A percentile compares a stretch with the other conserved stretches of the same genome.
Evolutionary conservation across 768 basidiomycete genomes (phyloP).

Genomic region (Gymnopilus dilepis): DNA sequence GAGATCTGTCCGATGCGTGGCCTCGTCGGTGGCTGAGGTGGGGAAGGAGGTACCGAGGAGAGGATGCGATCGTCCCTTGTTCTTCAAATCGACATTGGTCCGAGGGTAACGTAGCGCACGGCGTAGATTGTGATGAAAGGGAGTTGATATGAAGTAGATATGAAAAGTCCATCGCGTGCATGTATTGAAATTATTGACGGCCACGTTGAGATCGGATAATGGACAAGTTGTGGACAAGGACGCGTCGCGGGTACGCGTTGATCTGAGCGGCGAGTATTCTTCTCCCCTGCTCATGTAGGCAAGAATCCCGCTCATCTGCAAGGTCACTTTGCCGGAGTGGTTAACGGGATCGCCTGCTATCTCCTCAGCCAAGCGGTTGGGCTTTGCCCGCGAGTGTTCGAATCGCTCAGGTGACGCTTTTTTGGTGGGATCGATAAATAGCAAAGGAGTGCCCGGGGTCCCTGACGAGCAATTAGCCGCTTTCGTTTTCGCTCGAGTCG

Average conservation of each 20-base stretch:
- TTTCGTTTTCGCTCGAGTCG: no score
- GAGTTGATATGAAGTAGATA: no score
- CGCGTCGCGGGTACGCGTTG: no score
- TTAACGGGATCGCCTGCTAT: conserved; percentile 87
- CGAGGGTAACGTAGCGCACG: background rate
- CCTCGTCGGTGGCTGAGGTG: background rate
- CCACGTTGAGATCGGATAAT: no score
- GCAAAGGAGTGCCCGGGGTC: conserved; percentile 16
- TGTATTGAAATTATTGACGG: no score
- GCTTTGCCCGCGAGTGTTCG: conserved; percentile 36
- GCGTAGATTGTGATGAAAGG: no score
- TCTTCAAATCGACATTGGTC: no score
- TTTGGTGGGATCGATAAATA: conserved; percentile 15
- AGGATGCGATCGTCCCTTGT: background rate
- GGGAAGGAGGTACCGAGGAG: background rate
- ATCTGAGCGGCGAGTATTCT: no score
- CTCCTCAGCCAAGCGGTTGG: conserved; percentile 24
- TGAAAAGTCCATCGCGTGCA: no score
- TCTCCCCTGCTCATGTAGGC: no score
- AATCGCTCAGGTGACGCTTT: conserved; percentile 38
- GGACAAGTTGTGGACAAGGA: no score
- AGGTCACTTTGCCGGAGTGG: conserved; percentile 93
- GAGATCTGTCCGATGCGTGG: background rate
- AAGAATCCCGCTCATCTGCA: no score
- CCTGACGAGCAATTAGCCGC: conserved; percentile 10